Evolutionary conservation across 2,329 filamentous ascomycete genomes (phyloP).

Genomic region (Clonostachys solani): DNA sequence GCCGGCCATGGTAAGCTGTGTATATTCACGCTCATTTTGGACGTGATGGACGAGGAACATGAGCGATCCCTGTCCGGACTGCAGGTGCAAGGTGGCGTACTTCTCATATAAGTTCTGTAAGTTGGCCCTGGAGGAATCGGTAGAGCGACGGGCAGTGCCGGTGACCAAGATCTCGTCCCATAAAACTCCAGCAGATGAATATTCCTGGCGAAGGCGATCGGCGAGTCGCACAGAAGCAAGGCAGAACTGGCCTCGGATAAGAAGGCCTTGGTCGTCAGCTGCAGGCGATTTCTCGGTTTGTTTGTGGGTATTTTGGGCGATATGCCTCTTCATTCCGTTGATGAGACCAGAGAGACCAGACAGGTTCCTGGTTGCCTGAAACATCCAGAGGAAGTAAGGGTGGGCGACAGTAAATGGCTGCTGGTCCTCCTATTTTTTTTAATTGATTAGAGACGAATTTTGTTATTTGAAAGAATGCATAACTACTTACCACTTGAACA

Average conservation of each 20-base stretch:
- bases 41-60: slow-evolving; percentile 73
- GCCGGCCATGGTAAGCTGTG: slow-evolving; percentile 64
- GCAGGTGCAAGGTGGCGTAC: slow-evolving; percentile 8
- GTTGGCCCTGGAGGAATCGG: too few relatives aligned
- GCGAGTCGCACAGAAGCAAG: slow-evolving; percentile 73
- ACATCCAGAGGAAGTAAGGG: slow-evolving; percentile 84
- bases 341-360: slow-evolving; percentile 55
- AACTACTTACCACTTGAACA: slow-evolving; percentile 36
- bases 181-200: slow-evolving; percentile 63
- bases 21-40: slow-evolving; percentile 50
- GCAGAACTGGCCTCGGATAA: slow-evolving; percentile 83
- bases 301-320: not conserved
- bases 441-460: too few relatives aligned
- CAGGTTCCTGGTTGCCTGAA: slow-evolving; percentile 78
- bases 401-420: slow-evolving; percentile 75
- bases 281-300: too few relatives aligned
- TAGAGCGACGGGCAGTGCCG: slow-evolving; percentile 24
- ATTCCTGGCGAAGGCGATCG: slow-evolving; percentile 55
- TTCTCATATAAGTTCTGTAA: too few relatives aligned
- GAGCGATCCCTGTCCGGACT: slow-evolving; percentile 66
- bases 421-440: slow-evolving; percentile 32
- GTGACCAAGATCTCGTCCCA: slow-evolving; percentile 76
- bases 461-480: too few relatives aligned
- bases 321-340: not conserved
- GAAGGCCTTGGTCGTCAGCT: not conserved